Conservation (phyloP, 768 basidiomycete species). For the Mycena filopes region DNA sequence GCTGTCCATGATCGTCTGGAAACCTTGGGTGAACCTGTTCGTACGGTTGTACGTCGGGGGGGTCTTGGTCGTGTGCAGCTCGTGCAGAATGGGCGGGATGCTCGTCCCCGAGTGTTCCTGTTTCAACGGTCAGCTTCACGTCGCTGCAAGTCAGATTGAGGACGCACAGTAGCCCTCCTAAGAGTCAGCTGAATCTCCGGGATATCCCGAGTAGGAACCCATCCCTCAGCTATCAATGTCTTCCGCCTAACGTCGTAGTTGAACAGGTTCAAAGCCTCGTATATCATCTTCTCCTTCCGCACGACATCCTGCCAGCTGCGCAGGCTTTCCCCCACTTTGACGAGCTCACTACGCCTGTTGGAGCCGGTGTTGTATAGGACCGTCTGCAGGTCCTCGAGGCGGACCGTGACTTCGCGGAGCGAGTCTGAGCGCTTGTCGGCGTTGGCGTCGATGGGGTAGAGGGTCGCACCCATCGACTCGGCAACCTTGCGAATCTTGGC, state of each 20-base stretch:
- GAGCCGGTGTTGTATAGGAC: constrained; percentile 90
- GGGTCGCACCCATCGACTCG: constrained; percentile 98
- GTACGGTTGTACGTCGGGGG: constrained; percentile 96
- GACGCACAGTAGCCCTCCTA: constrained; percentile 83
- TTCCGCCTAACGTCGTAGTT: constrained; percentile 94
- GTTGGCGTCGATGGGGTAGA: constrained; percentile 96
- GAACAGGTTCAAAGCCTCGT: constrained; percentile 94
- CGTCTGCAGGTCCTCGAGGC: constrained; percentile 91
- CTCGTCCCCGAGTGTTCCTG: constrained; percentile 92
- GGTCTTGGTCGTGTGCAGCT: constrained; percentile 87
- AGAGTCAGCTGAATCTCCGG: constrained; percentile 86
- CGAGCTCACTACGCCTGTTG: constrained; percentile 84
- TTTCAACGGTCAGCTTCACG: constrained; percentile 8
- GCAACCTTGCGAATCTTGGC: constrained; percentile 98
- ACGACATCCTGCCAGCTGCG: constrained; percentile 95
- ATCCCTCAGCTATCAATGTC: constrained; percentile 96
- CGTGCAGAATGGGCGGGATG: constrained; percentile 92
- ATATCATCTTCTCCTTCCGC: constrained; percentile 94
- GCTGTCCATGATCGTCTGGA: constrained; percentile 98
- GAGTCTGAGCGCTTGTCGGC: constrained; percentile 92
- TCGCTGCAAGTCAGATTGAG: constrained; percentile 31
- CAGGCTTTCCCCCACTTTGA: constrained; percentile 85
- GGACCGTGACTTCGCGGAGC: constrained; percentile 85
- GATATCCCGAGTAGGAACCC: constrained; percentile 96
- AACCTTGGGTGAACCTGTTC: constrained; percentile 96